phyloP scores from a whole-genome alignment of 768 basidiomycete genomes.

The Mycena rebaudengoi region DNA sequence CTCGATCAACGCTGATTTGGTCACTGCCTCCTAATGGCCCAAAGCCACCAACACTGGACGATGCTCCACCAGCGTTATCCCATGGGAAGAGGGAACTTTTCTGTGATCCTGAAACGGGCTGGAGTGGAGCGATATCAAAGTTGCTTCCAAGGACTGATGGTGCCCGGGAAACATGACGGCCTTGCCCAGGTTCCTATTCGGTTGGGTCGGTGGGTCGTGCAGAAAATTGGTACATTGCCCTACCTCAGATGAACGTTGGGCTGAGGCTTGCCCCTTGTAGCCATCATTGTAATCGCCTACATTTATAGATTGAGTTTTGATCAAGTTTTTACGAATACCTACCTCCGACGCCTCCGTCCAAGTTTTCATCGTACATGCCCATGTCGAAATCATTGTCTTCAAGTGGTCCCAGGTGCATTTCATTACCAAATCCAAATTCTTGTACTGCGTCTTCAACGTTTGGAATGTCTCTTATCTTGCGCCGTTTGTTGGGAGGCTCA shows the following conservation, averaged over 20 bases:
- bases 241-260: slow-evolving; percentile 68
- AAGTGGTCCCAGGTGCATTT: slow-evolving; percentile 4
- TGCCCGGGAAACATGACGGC: slow-evolving; percentile 72
- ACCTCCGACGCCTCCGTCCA: slow-evolving; percentile 12
- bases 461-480: slow-evolving; percentile 42
- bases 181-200: slow-evolving; percentile 83
- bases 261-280: slow-evolving; percentile 14
- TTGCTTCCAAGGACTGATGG: slow-evolving; percentile 59
- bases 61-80: slow-evolving; percentile 78
- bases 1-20: slow-evolving; percentile 57
- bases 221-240: background rate
- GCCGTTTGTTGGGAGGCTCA: slow-evolving; percentile 57
- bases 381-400: slow-evolving; percentile 22
- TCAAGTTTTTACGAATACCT: background rate
- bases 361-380: slow-evolving; percentile 21
- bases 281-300: slow-evolving; percentile 11
- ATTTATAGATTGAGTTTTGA: background rate
- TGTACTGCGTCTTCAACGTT: slow-evolving; percentile 17
- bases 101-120: slow-evolving; percentile 61
- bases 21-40: slow-evolving; percentile 53
- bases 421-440: slow-evolving; percentile 15
- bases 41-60: slow-evolving; percentile 59
- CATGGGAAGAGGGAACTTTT: slow-evolving; percentile 81
- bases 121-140: slow-evolving; percentile 49
- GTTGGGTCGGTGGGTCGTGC: background rate